phyloP scores from a whole-genome alignment of 1,284 basidiomycete species.

The Microbotryomycetes sp. region DNA sequence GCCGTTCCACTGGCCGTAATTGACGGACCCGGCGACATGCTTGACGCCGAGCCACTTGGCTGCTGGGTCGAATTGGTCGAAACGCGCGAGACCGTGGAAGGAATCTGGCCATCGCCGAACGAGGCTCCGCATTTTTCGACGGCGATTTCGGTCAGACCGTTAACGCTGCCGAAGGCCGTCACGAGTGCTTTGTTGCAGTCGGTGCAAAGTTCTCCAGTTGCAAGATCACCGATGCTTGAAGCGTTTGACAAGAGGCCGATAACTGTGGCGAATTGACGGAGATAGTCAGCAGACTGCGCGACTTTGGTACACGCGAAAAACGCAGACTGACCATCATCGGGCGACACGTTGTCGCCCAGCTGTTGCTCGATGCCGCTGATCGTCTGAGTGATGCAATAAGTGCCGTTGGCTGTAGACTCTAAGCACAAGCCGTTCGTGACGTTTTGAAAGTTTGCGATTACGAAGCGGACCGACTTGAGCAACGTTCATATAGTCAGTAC shows the following conservation, averaged over 20 bases:
- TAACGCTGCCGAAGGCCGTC: background rate
- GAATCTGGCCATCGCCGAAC: slow-evolving; percentile 8
- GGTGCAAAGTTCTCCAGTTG: background rate
- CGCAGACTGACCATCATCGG: background rate
- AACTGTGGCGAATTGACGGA: background rate
- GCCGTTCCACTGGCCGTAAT: background rate
- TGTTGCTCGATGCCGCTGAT: background rate
- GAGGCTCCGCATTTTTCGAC: background rate
- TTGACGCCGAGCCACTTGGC: background rate
- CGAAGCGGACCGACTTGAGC: background rate
- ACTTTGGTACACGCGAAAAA: background rate
- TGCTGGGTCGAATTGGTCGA: background rate
- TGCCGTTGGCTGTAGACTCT: slow-evolving; percentile 8
- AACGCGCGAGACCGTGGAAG: background rate
- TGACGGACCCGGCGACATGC: too few relatives aligned
- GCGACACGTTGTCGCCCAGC: background rate
- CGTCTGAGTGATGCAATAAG: slow-evolving; percentile 20
- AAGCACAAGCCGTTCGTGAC: slow-evolving; percentile 19
- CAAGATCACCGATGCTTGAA: background rate
- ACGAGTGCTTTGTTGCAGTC: background rate
- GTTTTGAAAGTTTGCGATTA: slow-evolving; percentile 4
- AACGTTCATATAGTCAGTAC: too few relatives aligned
- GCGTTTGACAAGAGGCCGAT: background rate
- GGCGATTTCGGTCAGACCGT: background rate
- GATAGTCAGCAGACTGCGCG: background rate